Base-by-base conservation (phyloP, 208 protist species). In the Wallacemonas sp. region DNA sequence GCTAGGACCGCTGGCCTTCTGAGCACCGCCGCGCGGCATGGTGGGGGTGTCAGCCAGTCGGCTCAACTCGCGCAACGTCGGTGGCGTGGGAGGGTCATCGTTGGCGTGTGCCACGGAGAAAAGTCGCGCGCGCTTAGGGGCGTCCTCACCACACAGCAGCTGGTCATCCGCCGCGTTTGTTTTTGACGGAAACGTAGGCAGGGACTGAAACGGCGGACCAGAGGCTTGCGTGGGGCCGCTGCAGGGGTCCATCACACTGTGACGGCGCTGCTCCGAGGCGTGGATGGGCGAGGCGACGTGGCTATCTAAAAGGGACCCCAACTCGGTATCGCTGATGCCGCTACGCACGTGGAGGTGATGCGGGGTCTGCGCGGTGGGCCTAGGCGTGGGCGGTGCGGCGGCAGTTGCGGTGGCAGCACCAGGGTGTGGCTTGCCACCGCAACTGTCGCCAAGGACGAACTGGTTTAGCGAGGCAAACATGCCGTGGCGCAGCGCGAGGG, bases 61-160 rank as follows among this genome's bases (percentile, higher is more conserved):
- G 42, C 74, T 75, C 14, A 89, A 68, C 45, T 77, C 63, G 0
- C 77, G 79, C 33, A 89, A 19, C 17, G 72, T 78, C 27, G 68
- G 70, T 0, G 88, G 88, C 17, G 82, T 91, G 15, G 62, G 28
- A 34, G 80, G 84, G 45, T 84, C 84, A 19, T 14, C 70, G 9
- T 58, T 53, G 17, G 46, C 72, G 72, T 91, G 80, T 22, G 87
- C 82, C 36, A 81, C 66, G 65, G 80, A 90, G 71, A 94, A 91
- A 12, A 94, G 68, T 14, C 84, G 80, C 31, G 68, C 49, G 12
- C 55, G 33, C 26, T 8, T 45, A 19, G 24, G 17, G 36, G 9
- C 14, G 14, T 14, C 36, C 36, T 41, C 9, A 41, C 14, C 9
- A 14, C 36, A 14, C 9, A 41, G 36, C 9, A 6, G 36, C 9